Conservation (phyloP, 2,329 filamentous ascomycete species). For the Penicillium aurantiogriseum region DNA sequence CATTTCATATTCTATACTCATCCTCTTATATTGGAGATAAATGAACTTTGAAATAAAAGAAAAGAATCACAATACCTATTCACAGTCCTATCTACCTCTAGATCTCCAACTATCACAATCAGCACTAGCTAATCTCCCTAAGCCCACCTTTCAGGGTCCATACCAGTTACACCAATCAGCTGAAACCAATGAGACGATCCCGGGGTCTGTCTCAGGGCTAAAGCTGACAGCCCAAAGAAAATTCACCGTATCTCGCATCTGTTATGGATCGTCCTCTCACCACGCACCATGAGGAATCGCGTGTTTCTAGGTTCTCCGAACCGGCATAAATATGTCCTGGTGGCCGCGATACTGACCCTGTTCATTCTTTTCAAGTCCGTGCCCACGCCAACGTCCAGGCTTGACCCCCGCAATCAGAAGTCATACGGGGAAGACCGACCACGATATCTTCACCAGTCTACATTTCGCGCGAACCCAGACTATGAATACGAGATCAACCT, state of each 20-base stretch:
- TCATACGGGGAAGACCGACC: constrained; percentile 16
- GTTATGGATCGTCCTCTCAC: not conserved
- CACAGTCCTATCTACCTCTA: no score
- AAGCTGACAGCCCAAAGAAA: not conserved
- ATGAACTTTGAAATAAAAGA: not conserved
- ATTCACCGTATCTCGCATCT: not conserved
- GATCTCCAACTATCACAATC: no score
- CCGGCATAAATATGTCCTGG: constrained; percentile 8
- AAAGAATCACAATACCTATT: not conserved
- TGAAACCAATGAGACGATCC: not conserved
- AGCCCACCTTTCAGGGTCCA: not conserved
- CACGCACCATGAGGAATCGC: constrained; percentile 13
- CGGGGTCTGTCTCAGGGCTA: not conserved
- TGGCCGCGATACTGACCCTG: constrained; percentile 4
- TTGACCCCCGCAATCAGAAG: not conserved
- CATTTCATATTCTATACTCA: not conserved
- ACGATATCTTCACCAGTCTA: constrained; percentile 30
- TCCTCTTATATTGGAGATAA: no score
- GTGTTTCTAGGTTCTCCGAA: constrained; percentile 3
- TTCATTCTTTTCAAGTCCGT: constrained; percentile 13
- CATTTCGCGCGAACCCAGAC: constrained; percentile 30
- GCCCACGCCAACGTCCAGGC: constrained; percentile 5
- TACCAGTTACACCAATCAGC: not conserved
- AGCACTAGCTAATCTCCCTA: not conserved
- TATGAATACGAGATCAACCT: constrained; percentile 28